Conservation (phyloP, 306 rosid species). For the Echinosophora koreensis region DNA sequence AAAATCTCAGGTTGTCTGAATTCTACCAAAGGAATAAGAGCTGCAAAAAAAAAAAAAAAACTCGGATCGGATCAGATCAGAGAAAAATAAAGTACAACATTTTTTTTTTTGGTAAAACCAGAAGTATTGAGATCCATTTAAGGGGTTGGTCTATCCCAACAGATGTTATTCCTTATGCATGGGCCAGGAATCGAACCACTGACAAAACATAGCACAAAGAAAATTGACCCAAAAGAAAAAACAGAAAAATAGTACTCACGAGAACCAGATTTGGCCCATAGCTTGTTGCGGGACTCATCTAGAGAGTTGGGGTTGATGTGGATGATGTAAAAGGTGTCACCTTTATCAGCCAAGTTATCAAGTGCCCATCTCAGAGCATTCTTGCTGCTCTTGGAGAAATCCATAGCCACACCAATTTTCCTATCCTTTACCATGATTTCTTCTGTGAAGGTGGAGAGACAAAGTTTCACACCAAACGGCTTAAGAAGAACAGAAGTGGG, state of each 20-base stretch:
- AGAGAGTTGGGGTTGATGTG: conserved; percentile 57
- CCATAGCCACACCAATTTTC: conserved; percentile 83
- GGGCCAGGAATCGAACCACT: no score
- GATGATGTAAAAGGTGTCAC: conserved; percentile 75
- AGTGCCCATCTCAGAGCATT: conserved; percentile 88
- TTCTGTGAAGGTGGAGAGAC: neutral
- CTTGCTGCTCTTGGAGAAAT: conserved; percentile 84
- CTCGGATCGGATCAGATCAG: neutral
- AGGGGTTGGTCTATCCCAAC: no score
- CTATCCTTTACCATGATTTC: conserved; percentile 75
- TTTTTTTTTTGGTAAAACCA: no score
- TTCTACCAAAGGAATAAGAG: conserved; percentile 79
- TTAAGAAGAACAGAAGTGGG: no score
- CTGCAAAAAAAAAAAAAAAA: conserved; percentile 44
- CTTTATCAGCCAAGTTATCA: conserved; percentile 79
- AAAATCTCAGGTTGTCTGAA: conserved; percentile 62
- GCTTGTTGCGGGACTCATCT: conserved; percentile 57
- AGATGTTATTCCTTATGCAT: no score
- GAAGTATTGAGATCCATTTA: no score
- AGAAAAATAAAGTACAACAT: neutral
- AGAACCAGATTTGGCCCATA: conserved; percentile 72
- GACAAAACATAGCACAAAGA: neutral
- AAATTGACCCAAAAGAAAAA: no score
- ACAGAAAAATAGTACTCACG: conserved; percentile 53
- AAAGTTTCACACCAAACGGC: no score